Base-by-base conservation (phyloP, 805 yeast genomes). In the Sungouiella thailandica region DNA sequence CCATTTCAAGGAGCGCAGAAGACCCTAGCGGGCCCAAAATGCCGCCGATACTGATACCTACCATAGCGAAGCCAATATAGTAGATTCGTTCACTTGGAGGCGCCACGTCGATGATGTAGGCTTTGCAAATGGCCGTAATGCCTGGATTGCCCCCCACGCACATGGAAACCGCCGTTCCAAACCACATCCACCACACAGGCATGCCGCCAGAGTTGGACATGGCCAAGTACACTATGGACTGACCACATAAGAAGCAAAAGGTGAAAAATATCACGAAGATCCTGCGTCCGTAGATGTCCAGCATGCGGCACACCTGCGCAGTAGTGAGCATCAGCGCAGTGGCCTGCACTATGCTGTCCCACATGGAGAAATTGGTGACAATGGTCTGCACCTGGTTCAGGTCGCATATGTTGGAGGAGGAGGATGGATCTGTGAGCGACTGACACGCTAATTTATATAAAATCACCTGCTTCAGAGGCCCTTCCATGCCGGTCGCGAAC, bases 21-120 rank as follows among this genome's bases (percentile, higher is more conserved):
- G 9, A 7, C 14, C 36, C 7, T 11, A 39, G 17, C 4, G 46
- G 46, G 9, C 43, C 43, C 6, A 39, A 4, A 10, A 33, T 19
- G 10, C 22, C 17, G n/a, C 46, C 46, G 7, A 28, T 11, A 12
- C 13, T 23, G 11, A 35, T 12, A 7, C 26, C 18, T 10, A 39
- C 35, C 14, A 34, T 19, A 9, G 17, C 40, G 7, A 39, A 16
- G 4, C 43, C 46, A 9, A 41, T 23, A 13, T 13, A 26, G 20
- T 36, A 32, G 14, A 26, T 34, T 25, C 46, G 25, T 5, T 33
- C 16, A 8, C 29, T 29, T 7, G 46, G 35, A 8, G 12, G 12
- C 10, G 33, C 34, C n/a, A 36, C 32, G 25, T 41, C 46, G 9
- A 39, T 20, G 12, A 34, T 23, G 26, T 41, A 41, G 11, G 39